These are phyloP conservation scores for Plasmodium inui DNA, from an alignment of 169 alveolate genomes.

Conservation along the genomic window DNA sequence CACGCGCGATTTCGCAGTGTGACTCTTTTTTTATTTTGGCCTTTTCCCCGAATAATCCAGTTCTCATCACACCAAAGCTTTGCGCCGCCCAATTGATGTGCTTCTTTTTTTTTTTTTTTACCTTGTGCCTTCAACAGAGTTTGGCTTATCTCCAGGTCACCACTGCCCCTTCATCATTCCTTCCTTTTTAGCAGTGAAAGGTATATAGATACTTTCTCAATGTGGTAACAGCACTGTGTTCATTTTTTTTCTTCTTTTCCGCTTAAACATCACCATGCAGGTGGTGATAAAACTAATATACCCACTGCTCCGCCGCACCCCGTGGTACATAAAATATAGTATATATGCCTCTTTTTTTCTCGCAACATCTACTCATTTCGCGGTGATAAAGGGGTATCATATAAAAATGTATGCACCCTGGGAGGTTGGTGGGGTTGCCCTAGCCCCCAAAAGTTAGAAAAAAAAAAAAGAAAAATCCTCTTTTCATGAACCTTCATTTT, in stretches of 20 bases:
- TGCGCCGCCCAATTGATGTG: background rate
- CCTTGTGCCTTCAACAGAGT: background rate
- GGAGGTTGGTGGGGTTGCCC: background rate
- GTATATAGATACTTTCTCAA: background rate
- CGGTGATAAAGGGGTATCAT: constrained; percentile 26
- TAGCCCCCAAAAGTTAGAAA: background rate
- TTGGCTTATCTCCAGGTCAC: background rate
- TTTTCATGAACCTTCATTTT: background rate
- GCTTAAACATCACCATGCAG: background rate
- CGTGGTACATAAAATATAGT: background rate
- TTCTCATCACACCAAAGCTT: background rate
- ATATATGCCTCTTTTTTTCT: background rate
- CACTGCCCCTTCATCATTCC: background rate
- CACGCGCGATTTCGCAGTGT: background rate
- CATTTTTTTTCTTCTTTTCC: background rate
- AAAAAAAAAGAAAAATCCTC: background rate
- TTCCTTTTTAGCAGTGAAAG: background rate
- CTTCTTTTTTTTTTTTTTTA: too few relatives aligned
- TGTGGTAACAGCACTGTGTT: background rate
- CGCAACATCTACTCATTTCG: background rate
- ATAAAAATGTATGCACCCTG: background rate
- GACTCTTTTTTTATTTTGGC: background rate
- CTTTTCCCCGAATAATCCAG: background rate
- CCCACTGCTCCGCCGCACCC: background rate
- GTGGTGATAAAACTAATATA: background rate